These are phyloP conservation scores for Phytophthora brassicae DNA, from an alignment of 352 stramenopile genomes.

Conservation along the genomic window DNA sequence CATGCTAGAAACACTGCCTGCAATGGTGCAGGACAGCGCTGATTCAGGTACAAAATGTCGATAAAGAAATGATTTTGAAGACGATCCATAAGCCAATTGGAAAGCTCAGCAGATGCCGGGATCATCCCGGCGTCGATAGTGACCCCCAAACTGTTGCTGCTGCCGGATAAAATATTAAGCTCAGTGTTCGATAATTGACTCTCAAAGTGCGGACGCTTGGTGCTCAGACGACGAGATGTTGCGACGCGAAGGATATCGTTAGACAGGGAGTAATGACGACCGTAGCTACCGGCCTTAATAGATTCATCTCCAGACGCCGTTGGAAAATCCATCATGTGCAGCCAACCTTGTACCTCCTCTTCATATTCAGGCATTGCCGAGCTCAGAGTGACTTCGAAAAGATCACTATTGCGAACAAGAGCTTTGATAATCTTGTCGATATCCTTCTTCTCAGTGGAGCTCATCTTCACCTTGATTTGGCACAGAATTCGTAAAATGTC, in stretches of 20 bases:
- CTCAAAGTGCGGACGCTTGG: constrained; percentile 23
- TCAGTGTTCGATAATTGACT: constrained; percentile 17
- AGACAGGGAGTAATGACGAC: constrained; percentile 28
- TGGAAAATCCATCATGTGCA: constrained; percentile 71
- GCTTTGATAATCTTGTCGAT: constrained; percentile 76
- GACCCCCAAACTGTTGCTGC: constrained; percentile 10
- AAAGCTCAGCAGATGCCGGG: constrained; percentile 34
- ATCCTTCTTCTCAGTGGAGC: constrained; percentile 39
- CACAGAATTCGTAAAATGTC: constrained; percentile 72
- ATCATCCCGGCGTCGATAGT: constrained; percentile 4
- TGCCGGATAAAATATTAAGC: constrained; percentile 19
- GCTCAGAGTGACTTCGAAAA: constrained; percentile 63
- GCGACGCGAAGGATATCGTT: constrained; percentile 38
- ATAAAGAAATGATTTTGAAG: constrained; percentile 62
- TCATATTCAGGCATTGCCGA: constrained; percentile 61
- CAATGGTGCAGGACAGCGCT: constrained; percentile 43
- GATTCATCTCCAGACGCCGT: background rate
- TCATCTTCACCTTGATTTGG: constrained; percentile 73
- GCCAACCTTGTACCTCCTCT: constrained; percentile 68
- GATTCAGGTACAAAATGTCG: constrained; percentile 65
- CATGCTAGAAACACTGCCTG: constrained; percentile 60
- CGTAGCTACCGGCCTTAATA: constrained; percentile 7
- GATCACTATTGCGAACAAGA: constrained; percentile 63
- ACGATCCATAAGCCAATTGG: constrained; percentile 51
- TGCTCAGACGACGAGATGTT: constrained; percentile 44